A percentile compares a stretch with the other conserved stretches of the same genome.
Conservation (phyloP, 176 grass and related monocot species). For the Avena sativa region DNA sequence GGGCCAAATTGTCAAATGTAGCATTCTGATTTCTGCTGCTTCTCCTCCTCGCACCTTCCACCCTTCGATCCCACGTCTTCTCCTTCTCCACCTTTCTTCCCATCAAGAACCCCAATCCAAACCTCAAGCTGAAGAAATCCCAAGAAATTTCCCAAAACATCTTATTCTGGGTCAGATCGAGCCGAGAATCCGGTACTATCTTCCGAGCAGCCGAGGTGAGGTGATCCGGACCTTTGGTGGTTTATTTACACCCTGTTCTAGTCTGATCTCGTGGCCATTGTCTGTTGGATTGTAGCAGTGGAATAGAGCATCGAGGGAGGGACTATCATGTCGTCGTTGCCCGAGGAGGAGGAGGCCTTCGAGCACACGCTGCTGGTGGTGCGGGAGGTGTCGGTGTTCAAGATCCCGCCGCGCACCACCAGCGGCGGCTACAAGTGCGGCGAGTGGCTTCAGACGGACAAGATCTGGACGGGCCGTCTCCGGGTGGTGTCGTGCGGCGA, state of each 20-base stretch:
- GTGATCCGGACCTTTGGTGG: slow-evolving; percentile 35
- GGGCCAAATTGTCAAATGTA: slow-evolving; percentile 24
- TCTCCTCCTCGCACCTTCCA: slow-evolving; percentile 37
- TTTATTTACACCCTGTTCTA: neutral
- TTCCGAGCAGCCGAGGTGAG: slow-evolving; percentile 3
- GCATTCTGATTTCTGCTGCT: slow-evolving; percentile 43
- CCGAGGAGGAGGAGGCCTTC: slow-evolving; percentile 87
- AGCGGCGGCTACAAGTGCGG: slow-evolving; percentile 99
- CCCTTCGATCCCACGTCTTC: slow-evolving; percentile 52
- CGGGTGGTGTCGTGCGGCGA: slow-evolving; percentile 90
- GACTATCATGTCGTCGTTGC: slow-evolving; percentile 40
- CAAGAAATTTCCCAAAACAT: neutral
- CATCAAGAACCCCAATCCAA: slow-evolving; percentile 58
- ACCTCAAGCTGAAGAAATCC: slow-evolving; percentile 28
- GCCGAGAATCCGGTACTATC: neutral
- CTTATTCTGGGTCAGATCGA: slow-evolving; percentile 30
- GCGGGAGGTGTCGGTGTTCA: slow-evolving; percentile 92
- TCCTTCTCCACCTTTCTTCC: slow-evolving; percentile 43
- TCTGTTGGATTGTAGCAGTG: slow-evolving; percentile 29
- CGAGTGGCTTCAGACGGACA: slow-evolving; percentile 97
- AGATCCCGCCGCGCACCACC: slow-evolving; percentile 89
- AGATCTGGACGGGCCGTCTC: slow-evolving; percentile 98
- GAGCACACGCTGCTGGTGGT: slow-evolving; percentile 98
- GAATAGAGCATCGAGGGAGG: slow-evolving; percentile 7
- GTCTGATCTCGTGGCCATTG: slow-evolving; percentile 39